Conservation (phyloP, 257 asterid genomes). For the Cruciata laevipes region DNA sequence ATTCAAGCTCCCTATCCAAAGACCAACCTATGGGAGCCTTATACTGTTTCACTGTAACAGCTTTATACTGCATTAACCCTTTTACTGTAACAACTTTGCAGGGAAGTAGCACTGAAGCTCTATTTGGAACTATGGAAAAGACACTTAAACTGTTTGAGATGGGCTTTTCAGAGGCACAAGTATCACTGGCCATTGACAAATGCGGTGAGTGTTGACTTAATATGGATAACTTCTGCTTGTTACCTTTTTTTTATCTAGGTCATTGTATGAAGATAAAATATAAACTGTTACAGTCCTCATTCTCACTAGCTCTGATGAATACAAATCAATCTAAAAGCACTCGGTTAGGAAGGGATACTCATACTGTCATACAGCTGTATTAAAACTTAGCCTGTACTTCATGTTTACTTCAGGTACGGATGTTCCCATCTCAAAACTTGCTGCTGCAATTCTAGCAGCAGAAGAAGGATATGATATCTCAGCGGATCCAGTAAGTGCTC, state of each 20-base stretch:
- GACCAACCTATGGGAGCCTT: not conserved
- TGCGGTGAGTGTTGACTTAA: constrained; percentile 53
- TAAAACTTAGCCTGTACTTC: not conserved
- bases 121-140: constrained; percentile 93
- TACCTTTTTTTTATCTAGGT: too few relatives aligned
- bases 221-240: constrained; percentile 8
- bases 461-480: constrained; percentile 27
- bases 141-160: constrained; percentile 77
- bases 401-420: constrained; percentile 54
- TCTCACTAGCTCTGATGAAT: not conserved
- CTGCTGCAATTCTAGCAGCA: constrained; percentile 56
- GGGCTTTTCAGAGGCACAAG: constrained; percentile 82
- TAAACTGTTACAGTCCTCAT: not conserved
- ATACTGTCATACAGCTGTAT: not conserved
- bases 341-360: not conserved
- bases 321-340: not conserved
- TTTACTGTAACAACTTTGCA: constrained; percentile 23
- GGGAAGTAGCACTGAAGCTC: constrained; percentile 60
- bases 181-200: constrained; percentile 77
- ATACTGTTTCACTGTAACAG: not conserved
- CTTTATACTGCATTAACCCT: too few relatives aligned
- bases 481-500: constrained; percentile 36
- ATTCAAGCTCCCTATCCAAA: not conserved
- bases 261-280: not conserved
- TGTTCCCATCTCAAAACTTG: constrained; percentile 53